Percentiles rank a stretch among this genome's conserved stretches.
Conservation (phyloP, 345 rosid genomes). For the Lumnitzera littorea region DNA sequence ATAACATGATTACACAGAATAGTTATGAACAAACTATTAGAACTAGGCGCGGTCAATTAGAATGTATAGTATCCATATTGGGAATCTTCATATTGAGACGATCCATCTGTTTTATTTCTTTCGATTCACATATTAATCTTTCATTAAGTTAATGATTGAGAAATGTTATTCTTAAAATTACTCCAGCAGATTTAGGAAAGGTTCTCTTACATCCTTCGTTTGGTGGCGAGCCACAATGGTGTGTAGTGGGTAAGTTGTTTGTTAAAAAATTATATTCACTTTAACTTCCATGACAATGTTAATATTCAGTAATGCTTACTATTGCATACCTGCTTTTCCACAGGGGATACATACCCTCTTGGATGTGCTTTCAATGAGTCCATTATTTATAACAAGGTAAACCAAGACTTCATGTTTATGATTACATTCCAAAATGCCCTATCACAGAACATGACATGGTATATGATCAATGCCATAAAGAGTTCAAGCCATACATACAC, state of each 20-base stretch:
- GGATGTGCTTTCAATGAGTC: conserved; percentile 58
- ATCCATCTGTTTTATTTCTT: too few relatives aligned
- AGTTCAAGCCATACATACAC: too few relatives aligned
- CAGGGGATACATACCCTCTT: conserved; percentile 67
- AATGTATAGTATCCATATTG: too few relatives aligned
- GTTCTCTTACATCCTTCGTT: conserved; percentile 63
- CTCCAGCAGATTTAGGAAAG: conserved; percentile 52
- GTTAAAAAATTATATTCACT: background rate
- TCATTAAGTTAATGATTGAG: too few relatives aligned
- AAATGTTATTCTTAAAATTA: background rate
- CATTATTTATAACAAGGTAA: conserved; percentile 68
- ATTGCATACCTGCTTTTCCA: background rate
- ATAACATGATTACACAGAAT: too few relatives aligned
- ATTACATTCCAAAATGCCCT: too few relatives aligned
- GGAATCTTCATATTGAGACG: too few relatives aligned
- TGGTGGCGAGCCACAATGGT: conserved; percentile 82
- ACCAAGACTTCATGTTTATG: too few relatives aligned
- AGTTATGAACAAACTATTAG: too few relatives aligned
- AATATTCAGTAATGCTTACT: background rate
- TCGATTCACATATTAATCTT: too few relatives aligned
- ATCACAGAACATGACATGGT: background rate
- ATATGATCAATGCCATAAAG: too few relatives aligned
- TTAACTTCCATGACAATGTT: background rate
- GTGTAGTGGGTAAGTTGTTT: conserved; percentile 55
- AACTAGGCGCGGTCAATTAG: too few relatives aligned